These are phyloP conservation scores for Plasmodium gaboni DNA, from an alignment of 169 alveolate genomes.

Conservation along the genomic window DNA sequence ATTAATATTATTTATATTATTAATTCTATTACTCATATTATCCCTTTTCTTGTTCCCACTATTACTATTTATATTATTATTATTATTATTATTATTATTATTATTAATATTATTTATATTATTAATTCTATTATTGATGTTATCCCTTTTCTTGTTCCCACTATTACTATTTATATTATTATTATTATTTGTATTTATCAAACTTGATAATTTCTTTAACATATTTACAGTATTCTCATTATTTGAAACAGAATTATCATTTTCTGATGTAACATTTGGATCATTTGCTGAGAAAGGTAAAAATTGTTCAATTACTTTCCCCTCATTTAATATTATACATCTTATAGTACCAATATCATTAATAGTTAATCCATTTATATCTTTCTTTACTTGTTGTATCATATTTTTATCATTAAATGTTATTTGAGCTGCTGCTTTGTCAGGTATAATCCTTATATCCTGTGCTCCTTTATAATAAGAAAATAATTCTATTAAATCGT, in stretches of 20 bases:
- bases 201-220: constrained; percentile 45
- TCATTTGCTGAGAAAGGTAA: constrained; percentile 75
- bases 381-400: constrained; percentile 75
- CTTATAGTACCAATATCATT: constrained; percentile 71
- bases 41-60: constrained; percentile 10
- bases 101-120: constrained; percentile 19
- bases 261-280: constrained; percentile 6
- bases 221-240: constrained; percentile 48
- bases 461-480: constrained; percentile 73
- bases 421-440: constrained; percentile 76
- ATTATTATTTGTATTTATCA: constrained; percentile 14
- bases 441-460: constrained; percentile 43
- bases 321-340: constrained; percentile 71
- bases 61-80: neutral
- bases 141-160: constrained; percentile 10
- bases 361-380: constrained; percentile 72
- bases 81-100: neutral
- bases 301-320: constrained; percentile 62
- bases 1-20: constrained; percentile 24
- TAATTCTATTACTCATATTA: constrained; percentile 24
- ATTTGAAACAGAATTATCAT: constrained; percentile 1
- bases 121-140: constrained; percentile 29
- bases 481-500: constrained; percentile 55
- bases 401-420: constrained; percentile 69
- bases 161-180: neutral